Evolutionary conservation across 257 asterid genomes (phyloP), one percentile per base, ranked within the genome.

Genomic region (Nicotiana tabacum): DNA sequence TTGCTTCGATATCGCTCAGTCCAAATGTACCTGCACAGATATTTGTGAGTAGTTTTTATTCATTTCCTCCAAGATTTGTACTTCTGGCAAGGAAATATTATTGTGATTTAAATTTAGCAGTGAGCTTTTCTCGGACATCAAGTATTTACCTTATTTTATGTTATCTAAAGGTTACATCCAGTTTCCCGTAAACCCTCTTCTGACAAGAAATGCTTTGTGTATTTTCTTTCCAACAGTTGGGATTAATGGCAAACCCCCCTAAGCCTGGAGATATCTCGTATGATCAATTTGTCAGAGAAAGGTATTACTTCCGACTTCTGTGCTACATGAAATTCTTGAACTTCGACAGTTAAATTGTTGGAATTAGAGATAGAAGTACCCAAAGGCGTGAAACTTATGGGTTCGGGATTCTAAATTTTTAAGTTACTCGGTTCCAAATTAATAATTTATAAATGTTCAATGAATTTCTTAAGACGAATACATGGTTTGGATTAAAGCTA

Each of bases 21-120:
- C 99, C 99, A 77, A 96, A 93, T 81, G 99, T 96, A 55, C 97
- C 99, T 67, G 99, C 92, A 60, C 99, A 96, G 89, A 92, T 96
- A 85, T 93, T 96, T 53, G 99, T 96, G 91, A 90, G 99, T 83
- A 74, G 4, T 2, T 48, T 74, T 1, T 15, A 10, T 24, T 74
- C 39, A 7, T 46, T 48, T 4, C 61, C 21, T 72, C 4, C 15
- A 24, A 24, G 6, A 46, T 43, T 43, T 12, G 12, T 21, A 5
- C 57, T 70, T 21, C n/a, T 17, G 17, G 39, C 5, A 24, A 12
- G 61, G 61, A 72, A 72, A 72, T 72, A 18, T 39, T 70, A 6
- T 15, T 24, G 80, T 48, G 39, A 3, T 48, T 6, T 15, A 1
- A 18, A 74, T 30, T n/a, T 43, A 2, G n/a, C 60, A 43, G 46